A percentile compares a stretch with the other conserved stretches of the same genome.
Conservation (phyloP, 768 basidiomycete genomes). For the Lactifluus volemus region DNA sequence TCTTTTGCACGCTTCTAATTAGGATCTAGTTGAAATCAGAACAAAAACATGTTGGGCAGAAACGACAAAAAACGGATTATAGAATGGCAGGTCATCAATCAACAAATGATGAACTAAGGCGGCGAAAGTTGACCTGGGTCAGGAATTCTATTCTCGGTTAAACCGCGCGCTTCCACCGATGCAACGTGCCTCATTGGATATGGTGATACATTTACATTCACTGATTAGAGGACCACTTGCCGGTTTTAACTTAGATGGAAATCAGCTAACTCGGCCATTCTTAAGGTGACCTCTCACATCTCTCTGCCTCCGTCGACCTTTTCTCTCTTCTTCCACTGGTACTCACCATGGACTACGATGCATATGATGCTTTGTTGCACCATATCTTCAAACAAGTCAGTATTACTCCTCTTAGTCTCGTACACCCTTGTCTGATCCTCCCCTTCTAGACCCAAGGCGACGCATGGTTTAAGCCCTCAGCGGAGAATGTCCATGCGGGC, state of each 20-base stretch:
- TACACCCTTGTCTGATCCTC: conserved; percentile 18
- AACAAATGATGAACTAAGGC: too few species aligned
- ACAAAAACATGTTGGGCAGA: too few species aligned
- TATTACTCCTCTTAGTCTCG: background rate
- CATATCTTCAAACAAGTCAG: conserved; percentile 68
- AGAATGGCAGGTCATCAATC: too few species aligned
- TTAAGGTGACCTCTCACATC: background rate
- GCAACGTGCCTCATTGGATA: background rate
- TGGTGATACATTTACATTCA: background rate
- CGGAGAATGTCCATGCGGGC: conserved; percentile 72
- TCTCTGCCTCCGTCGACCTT: background rate
- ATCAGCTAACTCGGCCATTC: background rate
- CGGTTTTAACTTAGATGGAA: background rate
- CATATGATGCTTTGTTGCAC: conserved; percentile 70
- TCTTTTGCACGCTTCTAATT: too few species aligned
- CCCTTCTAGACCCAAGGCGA: conserved; percentile 61
- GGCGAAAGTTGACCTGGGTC: too few species aligned
- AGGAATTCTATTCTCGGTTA: background rate
- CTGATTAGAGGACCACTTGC: background rate
- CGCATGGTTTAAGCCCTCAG: conserved; percentile 80
- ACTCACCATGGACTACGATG: conserved; percentile 60
- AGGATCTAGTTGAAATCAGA: too few species aligned
- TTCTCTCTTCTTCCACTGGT: conserved; percentile 8
- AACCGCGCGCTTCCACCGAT: conserved; percentile 9
- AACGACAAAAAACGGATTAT: too few species aligned